Percentiles rank a stretch among this genome's conserved stretches.
Conservation (phyloP, 208 protist species). For the Leptomonas seymouri region DNA sequence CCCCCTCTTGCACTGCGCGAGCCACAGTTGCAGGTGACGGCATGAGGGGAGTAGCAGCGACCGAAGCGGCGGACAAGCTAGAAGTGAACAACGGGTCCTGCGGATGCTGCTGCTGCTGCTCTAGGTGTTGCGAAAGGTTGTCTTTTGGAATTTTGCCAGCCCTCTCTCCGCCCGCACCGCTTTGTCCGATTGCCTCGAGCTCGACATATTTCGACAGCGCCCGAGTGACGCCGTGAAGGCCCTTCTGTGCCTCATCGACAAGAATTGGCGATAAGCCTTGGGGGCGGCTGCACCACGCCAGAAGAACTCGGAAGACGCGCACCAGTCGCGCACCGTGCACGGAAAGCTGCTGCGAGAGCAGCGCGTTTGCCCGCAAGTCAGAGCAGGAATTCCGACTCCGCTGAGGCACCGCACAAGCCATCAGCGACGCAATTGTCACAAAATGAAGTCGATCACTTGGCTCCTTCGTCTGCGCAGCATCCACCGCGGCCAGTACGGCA, state of each 20-base stretch:
- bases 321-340: constrained; percentile 52
- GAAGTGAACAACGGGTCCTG: background rate
- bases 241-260: constrained; percentile 52
- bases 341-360: constrained; percentile 44
- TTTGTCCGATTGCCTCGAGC: constrained; percentile 12
- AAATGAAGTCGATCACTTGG: constrained; percentile 59
- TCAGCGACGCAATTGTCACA: constrained; percentile 62
- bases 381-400: constrained; percentile 33
- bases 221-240: constrained; percentile 52
- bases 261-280: constrained; percentile 38
- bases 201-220: constrained; percentile 66
- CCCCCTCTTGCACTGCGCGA: background rate
- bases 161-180: background rate
- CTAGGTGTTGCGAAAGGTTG: too few relatives aligned
- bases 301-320: constrained; percentile 51
- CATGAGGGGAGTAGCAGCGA: constrained; percentile 17
- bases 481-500: constrained; percentile 48
- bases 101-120: background rate
- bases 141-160: background rate
- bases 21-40: constrained; percentile 13
- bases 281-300: constrained; percentile 44
- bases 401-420: constrained; percentile 56
- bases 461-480: constrained; percentile 44
- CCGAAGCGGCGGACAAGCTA: constrained; percentile 11
- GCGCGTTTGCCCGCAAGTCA: constrained; percentile 7